phyloP scores from a whole-genome alignment of 2,329 filamentous ascomycete genomes.

The Diaporthe vaccinii region DNA sequence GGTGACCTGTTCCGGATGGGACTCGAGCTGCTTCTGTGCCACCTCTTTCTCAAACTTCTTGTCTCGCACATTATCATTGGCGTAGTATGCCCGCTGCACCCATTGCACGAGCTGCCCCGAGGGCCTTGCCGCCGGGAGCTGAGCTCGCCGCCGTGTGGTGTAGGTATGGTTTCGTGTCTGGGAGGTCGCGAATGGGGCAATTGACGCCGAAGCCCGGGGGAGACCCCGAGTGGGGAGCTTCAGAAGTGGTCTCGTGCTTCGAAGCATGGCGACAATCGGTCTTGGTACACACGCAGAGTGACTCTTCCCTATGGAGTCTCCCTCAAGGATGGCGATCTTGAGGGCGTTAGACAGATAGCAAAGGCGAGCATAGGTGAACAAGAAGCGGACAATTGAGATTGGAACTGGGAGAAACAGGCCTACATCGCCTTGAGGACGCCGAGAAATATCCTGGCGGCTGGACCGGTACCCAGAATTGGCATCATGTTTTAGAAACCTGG shows the following conservation, averaged over 20 bases:
- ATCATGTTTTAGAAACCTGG: conserved; percentile 27
- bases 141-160: conserved; percentile 10
- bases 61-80: conserved; percentile 60
- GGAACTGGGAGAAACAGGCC: neutral
- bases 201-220: conserved; percentile 37
- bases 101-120: conserved; percentile 40
- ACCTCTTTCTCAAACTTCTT: conserved; percentile 68
- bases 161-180: conserved; percentile 22
- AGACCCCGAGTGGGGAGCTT: conserved; percentile 32
- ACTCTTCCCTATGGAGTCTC: too few species aligned
- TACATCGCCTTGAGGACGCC: conserved; percentile 8
- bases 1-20: conserved; percentile 73
- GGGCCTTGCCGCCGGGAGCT: neutral
- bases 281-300: too few species aligned
- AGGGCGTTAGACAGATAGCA: neutral
- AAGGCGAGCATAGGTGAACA: neutral
- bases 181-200: conserved; percentile 28
- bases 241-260: conserved; percentile 39
- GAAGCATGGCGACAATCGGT: conserved; percentile 16
- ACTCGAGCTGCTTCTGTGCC: conserved; percentile 67
- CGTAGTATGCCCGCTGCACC: conserved; percentile 45
- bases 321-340: neutral
- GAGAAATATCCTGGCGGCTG: conserved; percentile 25
- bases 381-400: neutral
- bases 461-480: neutral